Evolutionary conservation across 208 protist species (phyloP), one percentile per base, ranked within the genome.

Genomic region (Borovskyia barvae): DNA sequence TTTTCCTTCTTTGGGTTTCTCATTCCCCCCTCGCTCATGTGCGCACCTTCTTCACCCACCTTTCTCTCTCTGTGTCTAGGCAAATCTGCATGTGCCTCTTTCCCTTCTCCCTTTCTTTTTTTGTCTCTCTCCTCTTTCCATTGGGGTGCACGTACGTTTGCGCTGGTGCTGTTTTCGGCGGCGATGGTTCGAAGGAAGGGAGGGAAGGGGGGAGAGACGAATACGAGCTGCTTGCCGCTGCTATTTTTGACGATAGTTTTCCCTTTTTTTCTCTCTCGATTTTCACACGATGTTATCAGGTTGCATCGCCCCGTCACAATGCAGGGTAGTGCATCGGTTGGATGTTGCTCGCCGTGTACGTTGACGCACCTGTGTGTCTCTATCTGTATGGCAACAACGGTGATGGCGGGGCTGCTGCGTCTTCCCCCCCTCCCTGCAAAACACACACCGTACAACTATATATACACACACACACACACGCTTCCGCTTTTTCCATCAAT

Each of bases 381-480:
- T n/a, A n/a, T n/a, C n/a, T n/a, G n/a, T n/a, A n/a, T n/a, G n/a
- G n/a, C n/a, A n/a, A n/a, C n/a, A n/a, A n/a, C n/a, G n/a, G n/a
- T n/a, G n/a, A n/a, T n/a, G n/a, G n/a, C n/a, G n/a, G n/a, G n/a
- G n/a, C n/a, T n/a, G n/a, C n/a, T n/a, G n/a, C n/a, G n/a, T n/a
- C n/a, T n/a, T n/a, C n/a, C n/a, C n/a, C n/a, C n/a, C n/a, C n/a
- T n/a, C n/a, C n/a, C n/a, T n/a, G n/a, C n/a, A n/a, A n/a, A 8
- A 36, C n/a, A 54, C 17, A 22, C n/a, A 33, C 32, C n/a, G 9
- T 33, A 19, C 24, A 5, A 28, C 26, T 5, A 52, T 3, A 52
- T 36, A 56, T 20, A 56, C 32, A 63, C 20, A 63, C 43, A 46
- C 28, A 45, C 47, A 54, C 56, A 53, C 43, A 49, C 33, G 39